These are phyloP conservation scores for Pichia sp. DNA, from an alignment of 1,139 yeast species.

Conservation along the genomic window DNA sequence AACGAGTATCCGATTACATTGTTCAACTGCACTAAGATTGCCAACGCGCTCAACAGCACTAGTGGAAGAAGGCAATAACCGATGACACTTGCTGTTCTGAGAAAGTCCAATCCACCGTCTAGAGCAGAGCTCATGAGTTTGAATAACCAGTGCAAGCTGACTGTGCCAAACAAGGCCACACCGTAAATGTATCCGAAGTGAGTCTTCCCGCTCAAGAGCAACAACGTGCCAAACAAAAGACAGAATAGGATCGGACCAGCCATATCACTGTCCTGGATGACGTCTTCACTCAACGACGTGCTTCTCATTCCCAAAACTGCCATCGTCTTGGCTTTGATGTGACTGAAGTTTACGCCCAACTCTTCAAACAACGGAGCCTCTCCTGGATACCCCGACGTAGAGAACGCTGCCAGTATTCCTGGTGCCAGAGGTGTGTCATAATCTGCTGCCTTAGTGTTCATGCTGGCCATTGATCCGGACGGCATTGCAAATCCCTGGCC, in stretches of 20 bases:
- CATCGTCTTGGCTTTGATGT: slow-evolving; percentile 78
- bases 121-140: slow-evolving; percentile 68
- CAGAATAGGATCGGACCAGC: slow-evolving; percentile 96
- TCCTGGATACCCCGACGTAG: slow-evolving; percentile 88
- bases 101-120: slow-evolving; percentile 48
- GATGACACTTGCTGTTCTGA: slow-evolving; percentile 81
- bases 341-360: slow-evolving; percentile 86
- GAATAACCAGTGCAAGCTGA: slow-evolving; percentile 77
- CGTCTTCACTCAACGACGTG: slow-evolving; percentile 41
- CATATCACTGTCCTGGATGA: slow-evolving; percentile 85
- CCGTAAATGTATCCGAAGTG: slow-evolving; percentile 98
- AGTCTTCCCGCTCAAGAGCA: slow-evolving; percentile 83
- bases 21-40: slow-evolving; percentile 63
- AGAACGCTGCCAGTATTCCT: slow-evolving; percentile 88
- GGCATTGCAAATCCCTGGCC: slow-evolving; percentile 21
- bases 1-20: slow-evolving; percentile 69
- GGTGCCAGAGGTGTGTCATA: slow-evolving; percentile 50
- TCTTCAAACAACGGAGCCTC: slow-evolving; percentile 93
- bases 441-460: slow-evolving; percentile 25
- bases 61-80: slow-evolving; percentile 93
- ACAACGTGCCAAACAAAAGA: slow-evolving; percentile 77
- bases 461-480: slow-evolving; percentile 32
- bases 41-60: slow-evolving; percentile 67
- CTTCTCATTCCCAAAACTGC: slow-evolving; percentile 60
- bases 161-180: slow-evolving; percentile 86